Percentiles rank a stretch among this genome's conserved stretches.
Evolutionary conservation across 2,329 filamentous ascomycete species (phyloP).

Genomic region (Calonectria ilicicola): DNA sequence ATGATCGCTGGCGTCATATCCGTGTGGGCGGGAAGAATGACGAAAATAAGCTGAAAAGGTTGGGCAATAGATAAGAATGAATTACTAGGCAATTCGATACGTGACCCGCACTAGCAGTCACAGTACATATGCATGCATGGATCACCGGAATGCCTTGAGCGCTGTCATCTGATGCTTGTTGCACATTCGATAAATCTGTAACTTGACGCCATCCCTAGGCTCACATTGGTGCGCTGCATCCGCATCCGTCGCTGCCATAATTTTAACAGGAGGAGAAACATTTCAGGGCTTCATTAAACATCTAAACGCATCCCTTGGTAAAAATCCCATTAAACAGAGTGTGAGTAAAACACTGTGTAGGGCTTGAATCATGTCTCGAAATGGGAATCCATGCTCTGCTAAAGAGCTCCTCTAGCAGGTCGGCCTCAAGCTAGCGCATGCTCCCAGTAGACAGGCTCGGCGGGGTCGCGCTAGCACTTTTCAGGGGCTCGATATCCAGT

Average conservation of each 20-base stretch:
- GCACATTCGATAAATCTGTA: not conserved
- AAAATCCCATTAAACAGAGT: not conserved
- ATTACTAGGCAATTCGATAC: not conserved
- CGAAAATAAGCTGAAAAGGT: not conserved
- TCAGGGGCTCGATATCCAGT: not conserved
- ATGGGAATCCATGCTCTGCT: not conserved
- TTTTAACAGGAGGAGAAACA: not conserved
- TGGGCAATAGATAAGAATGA: not conserved
- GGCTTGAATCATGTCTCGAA: not conserved
- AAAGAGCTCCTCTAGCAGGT: not conserved
- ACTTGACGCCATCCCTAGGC: not conserved
- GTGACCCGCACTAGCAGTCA: not conserved
- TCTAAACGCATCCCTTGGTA: not conserved
- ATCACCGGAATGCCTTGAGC: not conserved
- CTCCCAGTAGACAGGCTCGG: slow-evolving; percentile 4
- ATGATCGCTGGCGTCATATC: slow-evolving; percentile 37
- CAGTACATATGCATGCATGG: not conserved
- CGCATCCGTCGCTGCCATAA: not conserved
- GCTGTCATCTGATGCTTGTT: slow-evolving; percentile 20
- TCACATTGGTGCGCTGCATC: not conserved
- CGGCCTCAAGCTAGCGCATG: not conserved
- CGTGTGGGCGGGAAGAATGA: not conserved
- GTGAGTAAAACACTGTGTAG: not conserved
- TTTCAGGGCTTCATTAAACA: not conserved
- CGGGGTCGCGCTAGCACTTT: slow-evolving; percentile 10